Base-by-base conservation (phyloP, 306 rosid species). In the Cucurbita pepo region DNA sequence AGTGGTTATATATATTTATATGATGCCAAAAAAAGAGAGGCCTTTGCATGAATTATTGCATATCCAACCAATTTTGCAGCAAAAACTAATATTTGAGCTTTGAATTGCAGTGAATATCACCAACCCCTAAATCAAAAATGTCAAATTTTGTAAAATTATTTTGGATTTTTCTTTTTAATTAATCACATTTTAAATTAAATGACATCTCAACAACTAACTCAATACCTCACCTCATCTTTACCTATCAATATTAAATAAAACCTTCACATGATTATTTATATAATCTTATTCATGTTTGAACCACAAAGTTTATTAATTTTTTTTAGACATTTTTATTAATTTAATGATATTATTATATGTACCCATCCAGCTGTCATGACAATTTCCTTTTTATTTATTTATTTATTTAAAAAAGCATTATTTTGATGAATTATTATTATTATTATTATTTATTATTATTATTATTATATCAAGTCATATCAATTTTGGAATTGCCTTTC, bases 121-220 rank as follows among this genome's bases (percentile, higher is more conserved):
- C 71, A 40, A 64, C 71, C 37, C 53, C 48, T 40, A 64, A 30
- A 67, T 67, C 21, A 12, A 67, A 0, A 47, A 47, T 40, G 41
- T 47, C 72, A 47, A 67, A 5, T 67, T 67, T 45, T 44, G 5
- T 65, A 0, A 65, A 36, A 65, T 18, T 19, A 65, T 65, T 65
- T 65, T 53, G 38, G 19, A 0, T 18, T 65, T 8, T 30, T 58
- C 10, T 43, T 18, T 18, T 61, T 43, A 10, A 41, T 10, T 10
- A 18, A 4, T 65, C 10, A 65, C 6, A 11, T 18, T 10, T 66
- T 21, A n/a, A 65, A 10, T 65, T 25, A 67, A 22, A 67, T 44
- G 72, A 67, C 72, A 45, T 47, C 72, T 67, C 72, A 67, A 67
- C 72, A 47, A 67, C 72, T 21, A 67, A 15, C 36, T 13, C 53